Evolutionary conservation across 352 stramenopile species (phyloP), one percentile per base, ranked within the genome.

Genomic region (Globisporangium paroecandrum): DNA sequence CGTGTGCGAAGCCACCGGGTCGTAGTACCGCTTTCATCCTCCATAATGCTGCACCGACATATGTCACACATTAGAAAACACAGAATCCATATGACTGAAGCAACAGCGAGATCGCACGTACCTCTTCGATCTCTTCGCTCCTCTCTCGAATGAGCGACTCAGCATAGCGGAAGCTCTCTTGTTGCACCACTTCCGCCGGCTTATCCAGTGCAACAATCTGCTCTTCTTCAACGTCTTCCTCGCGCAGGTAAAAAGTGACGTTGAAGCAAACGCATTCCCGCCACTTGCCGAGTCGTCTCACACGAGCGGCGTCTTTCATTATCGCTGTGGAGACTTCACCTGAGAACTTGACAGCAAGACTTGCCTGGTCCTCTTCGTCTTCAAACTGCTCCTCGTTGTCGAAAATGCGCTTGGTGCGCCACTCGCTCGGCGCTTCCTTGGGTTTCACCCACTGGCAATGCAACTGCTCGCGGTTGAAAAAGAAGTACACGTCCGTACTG

Each of bases 71-170:
- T 36, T 32, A 32, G 8, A 32, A 15, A 9, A 66, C 3, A 22
- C 4, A 36, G 15, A 6, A 25, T 10, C 24, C 51, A 67, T 12
- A 24, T 10, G 32, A 20, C 5, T 34, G 5, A 7, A 38, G n/a
- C 9, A 49, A 41, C 10, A 15, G 58, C n/a, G 25, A 57, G 27
- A 41, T 10, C 6, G 27, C 1, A 29, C 57, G 55, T 34, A 77
- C 71, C 71, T 80, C 72, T 55, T 92, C 82, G n/a, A 92, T 88
- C 57, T 75, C 76, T 65, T 92, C 83, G 58, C 83, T 90, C 10
- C 82, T 75, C 24, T 76, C 65, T 22, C 75, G 76, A 15, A 93
- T 77, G 13, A 80, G 71, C 8, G 73, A 71, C 60, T 91, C 74
- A 2, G 73, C 83, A 38, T 89, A 89, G 18, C 85, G 82, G 29